Evolutionary conservation across 1,284 basidiomycete genomes (phyloP).

Genomic region (Apiotrichum veenhuisii): DNA sequence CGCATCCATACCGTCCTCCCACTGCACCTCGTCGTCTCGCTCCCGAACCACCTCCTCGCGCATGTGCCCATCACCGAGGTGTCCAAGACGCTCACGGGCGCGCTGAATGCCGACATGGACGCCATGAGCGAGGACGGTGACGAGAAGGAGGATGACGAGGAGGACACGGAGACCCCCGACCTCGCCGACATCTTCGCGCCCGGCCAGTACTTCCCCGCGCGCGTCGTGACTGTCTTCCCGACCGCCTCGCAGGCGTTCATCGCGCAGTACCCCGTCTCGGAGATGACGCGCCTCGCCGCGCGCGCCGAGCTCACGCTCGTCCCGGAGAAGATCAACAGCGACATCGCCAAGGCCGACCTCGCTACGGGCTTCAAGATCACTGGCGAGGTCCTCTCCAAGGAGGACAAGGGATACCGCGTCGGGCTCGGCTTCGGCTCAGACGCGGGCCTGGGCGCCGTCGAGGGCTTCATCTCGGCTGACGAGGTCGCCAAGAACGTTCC

Average conservation of each 20-base stretch:
- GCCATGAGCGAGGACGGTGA: conserved; percentile 56
- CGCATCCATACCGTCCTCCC: conserved; percentile 84
- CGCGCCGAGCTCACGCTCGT: conserved; percentile 84
- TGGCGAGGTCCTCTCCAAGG: conserved; percentile 74
- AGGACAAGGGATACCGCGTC: conserved; percentile 92
- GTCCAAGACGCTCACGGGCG: conserved; percentile 73
- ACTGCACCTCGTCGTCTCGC: conserved; percentile 82
- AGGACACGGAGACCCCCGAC: conserved; percentile 58
- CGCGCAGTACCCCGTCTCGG: conserved; percentile 47
- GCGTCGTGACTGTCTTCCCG: conserved; percentile 57
- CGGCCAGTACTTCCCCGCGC: conserved; percentile 81
- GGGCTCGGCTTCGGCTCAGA: conserved; percentile 71
- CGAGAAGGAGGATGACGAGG: conserved; percentile 40
- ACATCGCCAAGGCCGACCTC: conserved; percentile 74
- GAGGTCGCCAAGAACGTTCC: conserved; percentile 53
- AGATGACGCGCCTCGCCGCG: conserved; percentile 45
- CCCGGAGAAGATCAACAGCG: conserved; percentile 80
- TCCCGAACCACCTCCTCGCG: conserved; percentile 91
- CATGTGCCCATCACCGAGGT: conserved; percentile 95
- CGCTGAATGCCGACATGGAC: conserved; percentile 51
- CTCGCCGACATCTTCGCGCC: conserved; percentile 70
- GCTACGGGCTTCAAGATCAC: conserved; percentile 71
- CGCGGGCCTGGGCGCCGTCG: conserved; percentile 46
- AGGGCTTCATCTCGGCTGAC: conserved; percentile 74
- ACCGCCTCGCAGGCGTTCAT: conserved; percentile 45